A percentile compares a stretch with the other conserved stretches of the same genome.
phyloP scores from a whole-genome alignment of 2,329 filamentous ascomycete genomes.

The Paraconiothyrium brasiliense region DNA sequence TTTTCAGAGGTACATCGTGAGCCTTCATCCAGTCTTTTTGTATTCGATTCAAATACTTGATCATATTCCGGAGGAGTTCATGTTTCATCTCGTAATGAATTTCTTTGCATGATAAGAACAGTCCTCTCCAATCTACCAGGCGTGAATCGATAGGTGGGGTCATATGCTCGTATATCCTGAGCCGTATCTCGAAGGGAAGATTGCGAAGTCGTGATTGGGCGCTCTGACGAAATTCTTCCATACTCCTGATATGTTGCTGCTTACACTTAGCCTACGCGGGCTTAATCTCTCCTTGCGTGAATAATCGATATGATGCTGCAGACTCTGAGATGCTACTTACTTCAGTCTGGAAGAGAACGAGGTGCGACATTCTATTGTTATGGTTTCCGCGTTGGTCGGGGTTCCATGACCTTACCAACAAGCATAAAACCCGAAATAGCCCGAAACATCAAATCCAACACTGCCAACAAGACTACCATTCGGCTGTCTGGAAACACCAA shows the following conservation, averaged over 20 bases:
- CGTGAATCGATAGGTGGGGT: not conserved
- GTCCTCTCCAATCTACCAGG: constrained; percentile 5
- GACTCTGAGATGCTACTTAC: not conserved
- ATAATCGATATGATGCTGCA: not conserved
- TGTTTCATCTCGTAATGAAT: constrained; percentile 13
- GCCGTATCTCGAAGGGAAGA: constrained; percentile 8
- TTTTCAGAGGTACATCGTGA: not conserved
- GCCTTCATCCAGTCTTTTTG: not conserved
- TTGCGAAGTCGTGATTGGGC: not conserved
- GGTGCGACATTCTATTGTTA: not conserved
- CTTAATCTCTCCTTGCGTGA: not conserved
- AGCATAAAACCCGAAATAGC: not conserved
- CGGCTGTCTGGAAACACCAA: not conserved
- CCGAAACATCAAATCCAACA: not conserved
- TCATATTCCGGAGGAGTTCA: constrained; percentile 8
- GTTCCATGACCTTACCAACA: not conserved
- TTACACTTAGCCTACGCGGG: not conserved
- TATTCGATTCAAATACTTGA: not conserved
- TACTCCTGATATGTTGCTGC: not conserved
- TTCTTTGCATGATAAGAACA: constrained; percentile 6
- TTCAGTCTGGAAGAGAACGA: not conserved
- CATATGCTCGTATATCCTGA: constrained; percentile 5
- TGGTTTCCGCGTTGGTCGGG: not conserved
- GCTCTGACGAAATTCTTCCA: not conserved
- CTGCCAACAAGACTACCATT: not conserved